These are phyloP conservation scores for Pleurotus citrinopileatus DNA, from an alignment of 768 basidiomycete genomes.

Conservation along the genomic window DNA sequence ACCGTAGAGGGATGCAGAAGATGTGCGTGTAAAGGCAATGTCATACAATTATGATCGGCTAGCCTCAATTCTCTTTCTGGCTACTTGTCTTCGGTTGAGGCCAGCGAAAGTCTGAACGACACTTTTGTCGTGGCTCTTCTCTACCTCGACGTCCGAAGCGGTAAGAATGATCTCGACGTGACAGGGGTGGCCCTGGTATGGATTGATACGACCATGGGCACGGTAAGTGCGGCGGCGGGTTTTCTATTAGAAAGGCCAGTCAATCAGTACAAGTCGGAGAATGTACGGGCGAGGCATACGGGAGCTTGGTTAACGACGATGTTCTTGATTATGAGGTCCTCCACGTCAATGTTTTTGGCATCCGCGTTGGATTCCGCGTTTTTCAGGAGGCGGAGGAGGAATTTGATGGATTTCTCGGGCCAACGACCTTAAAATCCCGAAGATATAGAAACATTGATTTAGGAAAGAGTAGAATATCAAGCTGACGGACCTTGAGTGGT, in stretches of 20 bases:
- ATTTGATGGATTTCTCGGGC: slow-evolving; percentile 98
- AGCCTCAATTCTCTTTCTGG: slow-evolving; percentile 86
- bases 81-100: slow-evolving; percentile 83
- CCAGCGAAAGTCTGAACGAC: slow-evolving; percentile 49
- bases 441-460: too few species aligned
- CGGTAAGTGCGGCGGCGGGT: slow-evolving; percentile 99
- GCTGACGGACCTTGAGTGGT: slow-evolving; percentile 80
- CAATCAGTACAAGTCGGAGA: neutral
- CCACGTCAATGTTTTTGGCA: slow-evolving; percentile 91
- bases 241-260: slow-evolving; percentile 54
- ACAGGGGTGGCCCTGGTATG: slow-evolving; percentile 97
- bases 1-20: neutral
- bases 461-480: too few species aligned
- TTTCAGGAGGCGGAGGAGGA: slow-evolving; percentile 92
- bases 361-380: slow-evolving; percentile 99
- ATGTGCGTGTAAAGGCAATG: neutral
- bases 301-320: slow-evolving; percentile 99
- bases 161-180: slow-evolving; percentile 95
- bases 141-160: slow-evolving; percentile 77
- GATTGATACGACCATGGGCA: slow-evolving; percentile 96
- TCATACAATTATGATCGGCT: slow-evolving; percentile 48
- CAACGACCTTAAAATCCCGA: slow-evolving; percentile 73
- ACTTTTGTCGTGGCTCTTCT: slow-evolving; percentile 85
- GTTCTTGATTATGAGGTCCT: slow-evolving; percentile 92
- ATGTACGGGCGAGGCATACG: slow-evolving; percentile 45